These are phyloP conservation scores for Aspergillus bridgeri DNA, from an alignment of 495 filamentous ascomycete genomes.

Conservation along the genomic window DNA sequence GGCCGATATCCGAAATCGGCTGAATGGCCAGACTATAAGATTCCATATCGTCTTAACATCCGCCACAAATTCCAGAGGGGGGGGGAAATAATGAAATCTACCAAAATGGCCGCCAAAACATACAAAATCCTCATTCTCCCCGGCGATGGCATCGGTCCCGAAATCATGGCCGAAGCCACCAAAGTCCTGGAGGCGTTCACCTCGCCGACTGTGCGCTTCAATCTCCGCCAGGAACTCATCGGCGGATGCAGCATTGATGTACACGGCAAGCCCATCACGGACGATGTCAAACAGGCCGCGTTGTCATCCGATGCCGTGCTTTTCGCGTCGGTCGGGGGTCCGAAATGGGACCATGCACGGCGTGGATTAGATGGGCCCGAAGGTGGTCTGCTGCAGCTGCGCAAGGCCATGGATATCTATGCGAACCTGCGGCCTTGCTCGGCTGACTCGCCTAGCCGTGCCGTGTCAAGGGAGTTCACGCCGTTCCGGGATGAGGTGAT, in stretches of 20 bases:
- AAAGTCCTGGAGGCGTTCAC: conserved; percentile 50
- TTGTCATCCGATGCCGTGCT: conserved; percentile 45
- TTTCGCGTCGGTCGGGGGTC: conserved; percentile 49
- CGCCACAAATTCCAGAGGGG: neutral
- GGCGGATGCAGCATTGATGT: conserved; percentile 48
- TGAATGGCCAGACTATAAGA: neutral
- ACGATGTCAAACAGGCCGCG: conserved; percentile 41
- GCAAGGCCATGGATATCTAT: conserved; percentile 48
- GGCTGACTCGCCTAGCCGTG: conserved; percentile 36
- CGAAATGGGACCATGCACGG: conserved; percentile 47
- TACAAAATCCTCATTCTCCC: conserved; percentile 52
- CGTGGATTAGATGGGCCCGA: conserved; percentile 44
- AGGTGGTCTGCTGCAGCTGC: conserved; percentile 42
- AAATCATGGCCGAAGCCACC: conserved; percentile 51
- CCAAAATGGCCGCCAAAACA: conserved; percentile 11
- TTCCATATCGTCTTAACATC: neutral
- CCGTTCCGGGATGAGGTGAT: conserved; percentile 46
- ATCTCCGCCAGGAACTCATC: conserved; percentile 43
- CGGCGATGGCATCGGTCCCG: conserved; percentile 54
- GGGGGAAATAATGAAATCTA: no score
- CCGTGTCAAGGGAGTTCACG: conserved; percentile 37
- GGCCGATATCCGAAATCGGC: conserved; percentile 11
- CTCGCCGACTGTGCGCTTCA: conserved; percentile 34
- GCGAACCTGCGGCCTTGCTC: conserved; percentile 50
- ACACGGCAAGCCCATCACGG: conserved; percentile 42